Base-by-base conservation (phyloP, 2,329 filamentous ascomycete species). In the Fusarium sp. region DNA sequence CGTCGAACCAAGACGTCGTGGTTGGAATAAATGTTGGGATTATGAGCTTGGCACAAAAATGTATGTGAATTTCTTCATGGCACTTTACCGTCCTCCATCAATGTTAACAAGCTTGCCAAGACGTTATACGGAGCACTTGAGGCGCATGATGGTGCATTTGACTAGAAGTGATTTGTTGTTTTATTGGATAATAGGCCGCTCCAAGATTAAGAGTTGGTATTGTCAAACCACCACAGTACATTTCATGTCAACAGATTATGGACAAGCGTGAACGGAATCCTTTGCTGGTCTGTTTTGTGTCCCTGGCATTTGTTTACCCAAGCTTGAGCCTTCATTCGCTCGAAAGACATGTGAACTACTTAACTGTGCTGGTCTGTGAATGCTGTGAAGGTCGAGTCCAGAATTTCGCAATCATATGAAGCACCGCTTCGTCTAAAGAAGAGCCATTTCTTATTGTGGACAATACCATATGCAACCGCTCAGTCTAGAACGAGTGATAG, bases 21-120 rank as follows among this genome's bases (percentile, higher is more conserved):
- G 56, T 72, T 63, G 69, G 66, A 59, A 69, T 53, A 67, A 62
- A 68, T 69, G 57, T 71, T 64, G 69, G 73, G 65, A 69, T 77
- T 64, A 74, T 67, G 68, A 72, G 72, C 69, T 75, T 75, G 74
- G 75, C 67, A 73, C 71, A 71, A 75, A 79, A 77, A 79, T 79
- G 78, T 79, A 79, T 74, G 77, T 79, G 78, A 69, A 71, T 75
- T 78, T 76, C 70, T 74, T 67, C 67, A 75, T 63, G 73, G 56
- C 61, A 54, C 71, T 73, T 56, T 63, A 73, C 63, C 64, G 64
- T 74, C 49, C 64, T 67, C 60, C 69, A 75, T 77, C 65, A 74
- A 70, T 76, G 72, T 78, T 78, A 73, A 78, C 76, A 61, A 71
- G 37, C 46, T 68, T 65, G 57, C 65, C 60, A 77, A 78, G 76